Conservation (phyloP, 345 rosid species). For the Turnera subulata region DNA sequence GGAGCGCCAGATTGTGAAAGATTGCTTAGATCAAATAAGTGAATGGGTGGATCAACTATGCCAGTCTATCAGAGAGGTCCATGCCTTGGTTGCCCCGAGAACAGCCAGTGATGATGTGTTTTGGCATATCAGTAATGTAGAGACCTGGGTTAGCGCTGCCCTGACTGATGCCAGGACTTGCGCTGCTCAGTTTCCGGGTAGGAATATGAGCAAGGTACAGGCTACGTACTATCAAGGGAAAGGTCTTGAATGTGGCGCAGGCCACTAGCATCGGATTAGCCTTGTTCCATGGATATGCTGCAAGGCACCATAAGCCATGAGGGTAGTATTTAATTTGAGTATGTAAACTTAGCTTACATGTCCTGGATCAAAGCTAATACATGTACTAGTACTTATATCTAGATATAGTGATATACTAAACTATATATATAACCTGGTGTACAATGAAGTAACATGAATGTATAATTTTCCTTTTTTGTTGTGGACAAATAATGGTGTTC, state of each 20-base stretch:
- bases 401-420: too few relatives aligned
- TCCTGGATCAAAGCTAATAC: not conserved
- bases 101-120: constrained; percentile 19
- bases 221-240: constrained; percentile 70
- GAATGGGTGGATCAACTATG: constrained; percentile 53
- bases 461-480: too few relatives aligned
- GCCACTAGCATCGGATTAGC: constrained; percentile 74
- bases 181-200: constrained; percentile 48
- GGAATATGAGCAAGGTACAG: constrained; percentile 54
- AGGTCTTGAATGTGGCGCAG: constrained; percentile 74
- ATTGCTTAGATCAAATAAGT: constrained; percentile 57
- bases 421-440: too few relatives aligned
- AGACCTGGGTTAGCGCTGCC: constrained; percentile 76
- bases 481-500: too few relatives aligned
- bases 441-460: too few relatives aligned
- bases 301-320: constrained; percentile 36
- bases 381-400: not conserved
- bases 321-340: too few relatives aligned
- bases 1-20: constrained; percentile 46
- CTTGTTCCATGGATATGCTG: constrained; percentile 60
- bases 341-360: not conserved
- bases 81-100: constrained; percentile 22
- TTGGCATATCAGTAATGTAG: constrained; percentile 58
- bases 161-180: constrained; percentile 64
- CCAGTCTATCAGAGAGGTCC: constrained; percentile 57